A percentile compares a stretch with the other conserved stretches of the same genome.
Evolutionary conservation across 1,139 yeast genomes (phyloP).

Genomic region (Hyphopichia fennica): DNA sequence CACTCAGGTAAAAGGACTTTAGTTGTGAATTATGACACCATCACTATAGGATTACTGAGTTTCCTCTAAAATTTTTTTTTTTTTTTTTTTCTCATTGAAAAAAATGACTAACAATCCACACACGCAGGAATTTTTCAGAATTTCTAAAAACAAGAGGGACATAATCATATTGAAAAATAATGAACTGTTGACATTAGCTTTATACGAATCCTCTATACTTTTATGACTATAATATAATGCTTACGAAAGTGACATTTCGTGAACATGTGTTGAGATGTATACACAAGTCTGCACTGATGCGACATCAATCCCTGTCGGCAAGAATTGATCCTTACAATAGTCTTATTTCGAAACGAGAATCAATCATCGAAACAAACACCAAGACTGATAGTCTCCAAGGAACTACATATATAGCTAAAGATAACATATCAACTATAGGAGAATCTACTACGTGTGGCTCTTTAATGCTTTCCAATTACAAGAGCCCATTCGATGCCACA

Average conservation of each 20-base stretch:
- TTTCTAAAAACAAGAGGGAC: too few species aligned
- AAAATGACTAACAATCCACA: neutral
- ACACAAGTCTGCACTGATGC: neutral
- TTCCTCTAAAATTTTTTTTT: neutral
- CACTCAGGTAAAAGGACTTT: neutral
- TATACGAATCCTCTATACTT: too few species aligned
- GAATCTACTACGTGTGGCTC: constrained; percentile 81
- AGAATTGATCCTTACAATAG: neutral
- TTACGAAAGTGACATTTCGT: too few species aligned
- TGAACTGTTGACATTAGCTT: too few species aligned
- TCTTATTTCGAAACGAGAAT: neutral
- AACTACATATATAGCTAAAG: constrained; percentile 47
- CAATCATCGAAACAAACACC: neutral
- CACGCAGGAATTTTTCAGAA: neutral
- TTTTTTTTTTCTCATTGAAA: neutral
- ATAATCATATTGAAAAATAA: too few species aligned
- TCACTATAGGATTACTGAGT: neutral
- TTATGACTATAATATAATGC: too few species aligned
- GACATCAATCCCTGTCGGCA: neutral
- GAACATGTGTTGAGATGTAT: too few species aligned
- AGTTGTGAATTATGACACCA: too few species aligned
- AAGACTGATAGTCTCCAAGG: constrained; percentile 2
- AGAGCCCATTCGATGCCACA: constrained; percentile 82
- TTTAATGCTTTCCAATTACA: constrained; percentile 52
- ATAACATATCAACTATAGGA: constrained; percentile 68